Base-by-base conservation (phyloP, 495 filamentous ascomycete genomes). In the Aspergillus ostianus region DNA sequence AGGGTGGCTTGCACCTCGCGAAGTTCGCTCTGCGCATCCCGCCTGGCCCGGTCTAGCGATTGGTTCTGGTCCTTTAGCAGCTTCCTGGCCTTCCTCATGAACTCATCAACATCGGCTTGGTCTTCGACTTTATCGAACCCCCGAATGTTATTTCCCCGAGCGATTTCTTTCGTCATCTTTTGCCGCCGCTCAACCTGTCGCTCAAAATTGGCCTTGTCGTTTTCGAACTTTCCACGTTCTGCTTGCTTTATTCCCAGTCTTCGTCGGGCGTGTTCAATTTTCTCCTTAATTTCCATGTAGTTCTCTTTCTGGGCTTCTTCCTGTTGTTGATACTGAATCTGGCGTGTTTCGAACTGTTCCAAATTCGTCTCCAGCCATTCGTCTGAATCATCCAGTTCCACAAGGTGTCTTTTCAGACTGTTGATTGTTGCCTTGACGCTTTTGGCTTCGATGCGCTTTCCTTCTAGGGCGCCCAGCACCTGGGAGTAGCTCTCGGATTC, bases 191-290 rank as follows among this genome's bases (percentile, higher is more conserved):
- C 76, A 6, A 96, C 66, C 53, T 96, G 89, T 12, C 85, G 84
- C 67, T 97, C 91, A 65, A 93, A 92, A 61, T 88, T 89, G 65
- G 87, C 86, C 70, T 92, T 90, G 69, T 97, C 86, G 8, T 93
- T 92, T 71, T 94, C 85, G 66, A 86, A 85, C 66, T 87, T 91
- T 29, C 94, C 94, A 64, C 86, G 81, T 69, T 97, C 94, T 15
- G 87, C 85, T 49, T 91, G 85, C 71, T 96, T 97, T 45, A 76
- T 71, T 4, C 85, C 85, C 26, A 93, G 75, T 9, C 78, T 67
- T 21, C 78, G 71, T 8, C 89, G 85, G 44, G 74, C 70, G 2
- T 73, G 66, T 49, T 89, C 84, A 5, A 93, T 83, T 21, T 83
- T 82, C 17, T 78, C 72, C 53, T 85, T 83, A 17, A 95, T 79